Evolutionary conservation across 2,329 filamentous ascomycete species (phyloP).

Genomic region (Phoma sp.): DNA sequence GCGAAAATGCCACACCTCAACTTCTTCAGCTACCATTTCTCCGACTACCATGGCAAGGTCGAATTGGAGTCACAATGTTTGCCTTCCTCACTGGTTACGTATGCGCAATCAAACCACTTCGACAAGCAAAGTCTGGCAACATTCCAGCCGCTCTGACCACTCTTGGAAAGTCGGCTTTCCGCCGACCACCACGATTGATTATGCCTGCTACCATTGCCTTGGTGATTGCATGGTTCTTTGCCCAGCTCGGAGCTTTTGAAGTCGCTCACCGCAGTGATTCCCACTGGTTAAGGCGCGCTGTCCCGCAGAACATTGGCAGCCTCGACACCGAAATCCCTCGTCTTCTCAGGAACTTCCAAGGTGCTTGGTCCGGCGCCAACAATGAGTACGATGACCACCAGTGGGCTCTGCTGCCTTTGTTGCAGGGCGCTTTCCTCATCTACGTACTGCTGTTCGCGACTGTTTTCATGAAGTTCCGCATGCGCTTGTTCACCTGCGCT

Average conservation of each 20-base stretch:
- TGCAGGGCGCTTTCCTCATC: conserved; percentile 60
- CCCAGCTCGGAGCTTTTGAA: conserved; percentile 58
- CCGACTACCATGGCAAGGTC: conserved; percentile 64
- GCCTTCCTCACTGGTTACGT: conserved; percentile 65
- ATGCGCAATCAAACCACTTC: conserved; percentile 63
- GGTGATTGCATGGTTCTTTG: conserved; percentile 59
- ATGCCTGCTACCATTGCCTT: conserved; percentile 61
- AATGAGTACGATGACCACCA: conserved; percentile 64
- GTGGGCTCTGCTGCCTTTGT: conserved; percentile 61
- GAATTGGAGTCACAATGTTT: conserved; percentile 64
- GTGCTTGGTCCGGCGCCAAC: conserved; percentile 59
- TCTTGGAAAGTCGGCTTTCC: conserved; percentile 62
- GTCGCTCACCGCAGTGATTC: conserved; percentile 58
- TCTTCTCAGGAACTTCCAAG: conserved; percentile 56
- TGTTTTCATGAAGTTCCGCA: conserved; percentile 58
- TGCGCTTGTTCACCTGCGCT: conserved; percentile 55
- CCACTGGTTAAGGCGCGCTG: conserved; percentile 61
- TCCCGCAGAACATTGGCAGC: conserved; percentile 53
- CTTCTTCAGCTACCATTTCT: conserved; percentile 60
- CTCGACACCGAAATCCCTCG: conserved; percentile 56
- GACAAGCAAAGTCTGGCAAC: conserved; percentile 58
- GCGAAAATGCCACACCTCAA: conserved; percentile 52
- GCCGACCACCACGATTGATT: conserved; percentile 60
- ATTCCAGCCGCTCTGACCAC: conserved; percentile 54
- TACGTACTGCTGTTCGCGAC: conserved; percentile 58